Evolutionary conservation across 257 asterid genomes (phyloP).

Genomic region (Lantana camara): DNA sequence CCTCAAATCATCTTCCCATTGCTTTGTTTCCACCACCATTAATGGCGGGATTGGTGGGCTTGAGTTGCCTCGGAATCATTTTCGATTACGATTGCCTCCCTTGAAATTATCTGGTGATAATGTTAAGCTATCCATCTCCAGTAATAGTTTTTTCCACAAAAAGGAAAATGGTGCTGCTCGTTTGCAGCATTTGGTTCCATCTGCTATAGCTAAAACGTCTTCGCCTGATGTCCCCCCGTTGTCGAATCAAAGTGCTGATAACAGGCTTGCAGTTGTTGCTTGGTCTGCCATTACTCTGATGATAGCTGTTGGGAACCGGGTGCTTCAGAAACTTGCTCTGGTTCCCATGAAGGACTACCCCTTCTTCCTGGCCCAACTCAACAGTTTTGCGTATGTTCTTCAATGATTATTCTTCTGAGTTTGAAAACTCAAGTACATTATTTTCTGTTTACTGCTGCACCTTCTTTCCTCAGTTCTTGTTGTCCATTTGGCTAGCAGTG

Average conservation of each 20-base stretch:
- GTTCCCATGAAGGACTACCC: conserved; percentile 83
- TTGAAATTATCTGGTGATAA: conserved; percentile 4
- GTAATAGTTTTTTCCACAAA: not conserved
- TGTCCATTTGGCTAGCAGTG: not conserved
- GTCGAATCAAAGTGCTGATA: conserved; percentile 18
- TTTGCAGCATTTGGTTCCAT: conserved; percentile 15
- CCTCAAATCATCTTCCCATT: conserved; percentile 17
- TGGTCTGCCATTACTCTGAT: conserved; percentile 50
- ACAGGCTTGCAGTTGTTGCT: conserved; percentile 30
- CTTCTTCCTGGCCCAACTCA: conserved; percentile 72
- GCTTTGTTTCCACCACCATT: conserved; percentile 3
- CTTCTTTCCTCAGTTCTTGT: conserved; percentile 12
- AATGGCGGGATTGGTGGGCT: not conserved
- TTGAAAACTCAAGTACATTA: not conserved
- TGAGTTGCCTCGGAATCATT: conserved; percentile 2
- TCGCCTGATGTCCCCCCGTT: conserved; percentile 16
- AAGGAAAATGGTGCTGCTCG: not conserved
- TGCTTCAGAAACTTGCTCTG: conserved; percentile 77
- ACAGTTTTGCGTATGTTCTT: conserved; percentile 53
- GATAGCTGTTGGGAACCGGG: conserved; percentile 59
- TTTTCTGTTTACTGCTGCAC: not conserved
- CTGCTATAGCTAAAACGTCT: conserved; percentile 24
- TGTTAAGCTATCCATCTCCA: not conserved
- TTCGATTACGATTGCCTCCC: not conserved
- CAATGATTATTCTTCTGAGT: not conserved